phyloP scores from a whole-genome alignment of 352 stramenopile species.

The Pythium coloratum region DNA sequence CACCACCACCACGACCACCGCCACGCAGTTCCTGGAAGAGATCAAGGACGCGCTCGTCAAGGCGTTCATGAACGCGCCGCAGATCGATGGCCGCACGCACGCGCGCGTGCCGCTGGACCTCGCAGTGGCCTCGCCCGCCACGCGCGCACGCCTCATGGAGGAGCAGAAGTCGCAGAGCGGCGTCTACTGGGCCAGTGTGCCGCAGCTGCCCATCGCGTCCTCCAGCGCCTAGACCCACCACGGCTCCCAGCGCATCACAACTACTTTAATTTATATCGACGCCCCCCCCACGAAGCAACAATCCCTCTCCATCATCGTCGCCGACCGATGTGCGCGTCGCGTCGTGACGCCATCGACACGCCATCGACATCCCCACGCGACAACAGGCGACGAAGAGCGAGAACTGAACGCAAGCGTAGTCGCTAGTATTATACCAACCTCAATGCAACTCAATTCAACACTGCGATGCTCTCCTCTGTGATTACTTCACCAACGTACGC shows the following conservation, averaged over 20 bases:
- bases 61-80: conserved; percentile 79
- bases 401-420: not conserved
- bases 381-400: not conserved
- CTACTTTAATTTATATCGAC: too few species aligned
- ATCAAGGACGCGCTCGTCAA: conserved; percentile 53
- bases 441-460: not conserved
- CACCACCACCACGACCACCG: conserved; percentile 5
- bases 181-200: conserved; percentile 52
- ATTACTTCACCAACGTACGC: not conserved
- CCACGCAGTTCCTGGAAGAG: conserved; percentile 43
- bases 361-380: not conserved
- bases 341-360: not conserved
- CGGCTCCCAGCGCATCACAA: not conserved
- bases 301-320: not conserved
- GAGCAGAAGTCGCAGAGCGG: conserved; percentile 62
- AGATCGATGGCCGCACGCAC: conserved; percentile 63
- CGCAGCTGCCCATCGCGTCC: conserved; percentile 51
- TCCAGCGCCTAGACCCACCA: conserved; percentile 12
- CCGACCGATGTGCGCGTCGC: not conserved
- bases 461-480: not conserved
- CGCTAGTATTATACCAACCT: not conserved
- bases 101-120: conserved; percentile 69
- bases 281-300: too few species aligned
- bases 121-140: conserved; percentile 41
- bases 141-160: conserved; percentile 47